Percentiles rank a stretch among this genome's conserved stretches.
These are phyloP conservation scores for Thecaphora frezii DNA, from an alignment of 1,284 basidiomycete genomes.

Conservation along the genomic window DNA sequence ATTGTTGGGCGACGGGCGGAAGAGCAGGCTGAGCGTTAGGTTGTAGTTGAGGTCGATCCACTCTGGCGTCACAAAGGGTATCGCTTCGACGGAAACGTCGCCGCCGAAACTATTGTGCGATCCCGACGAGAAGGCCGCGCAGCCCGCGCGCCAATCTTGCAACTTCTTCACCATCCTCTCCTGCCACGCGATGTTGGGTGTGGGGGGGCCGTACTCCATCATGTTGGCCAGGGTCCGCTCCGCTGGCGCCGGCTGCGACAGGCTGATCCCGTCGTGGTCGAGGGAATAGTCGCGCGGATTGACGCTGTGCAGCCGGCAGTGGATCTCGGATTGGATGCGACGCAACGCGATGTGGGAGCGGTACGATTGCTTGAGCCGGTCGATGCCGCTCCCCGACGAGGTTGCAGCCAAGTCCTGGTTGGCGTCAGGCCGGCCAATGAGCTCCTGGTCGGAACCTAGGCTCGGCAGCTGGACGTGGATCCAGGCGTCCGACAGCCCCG, in stretches of 20 bases:
- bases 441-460: slow-evolving; percentile 14
- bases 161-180: slow-evolving; percentile 33
- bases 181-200: slow-evolving; percentile 37
- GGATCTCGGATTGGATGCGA: slow-evolving; percentile 32
- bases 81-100: slow-evolving; percentile 1
- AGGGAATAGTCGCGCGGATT: slow-evolving; percentile 36
- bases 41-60: slow-evolving; percentile 37
- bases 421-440: slow-evolving; percentile 9
- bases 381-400: not conserved
- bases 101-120: not conserved
- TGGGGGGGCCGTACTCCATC: slow-evolving; percentile 34
- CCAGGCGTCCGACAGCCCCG: slow-evolving; percentile 34
- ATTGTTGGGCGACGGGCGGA: slow-evolving; percentile 33
- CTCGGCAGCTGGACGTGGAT: slow-evolving; percentile 33
- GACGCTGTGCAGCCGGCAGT: slow-evolving; percentile 34
- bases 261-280: slow-evolving; percentile 23
- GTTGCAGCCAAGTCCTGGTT: not conserved
- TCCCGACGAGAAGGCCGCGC: slow-evolving; percentile 1
- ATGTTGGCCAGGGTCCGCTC: slow-evolving; percentile 22
- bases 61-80: slow-evolving; percentile 27
- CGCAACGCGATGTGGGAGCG: slow-evolving; percentile 26
- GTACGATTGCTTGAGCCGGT: slow-evolving; percentile 27
- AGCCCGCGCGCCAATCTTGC: slow-evolving; percentile 24
- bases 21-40: slow-evolving; percentile 24
- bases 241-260: slow-evolving; percentile 9